These are phyloP conservation scores for Fusarium sp. DNA, from an alignment of 2,329 filamentous ascomycete genomes.

Conservation along the genomic window DNA sequence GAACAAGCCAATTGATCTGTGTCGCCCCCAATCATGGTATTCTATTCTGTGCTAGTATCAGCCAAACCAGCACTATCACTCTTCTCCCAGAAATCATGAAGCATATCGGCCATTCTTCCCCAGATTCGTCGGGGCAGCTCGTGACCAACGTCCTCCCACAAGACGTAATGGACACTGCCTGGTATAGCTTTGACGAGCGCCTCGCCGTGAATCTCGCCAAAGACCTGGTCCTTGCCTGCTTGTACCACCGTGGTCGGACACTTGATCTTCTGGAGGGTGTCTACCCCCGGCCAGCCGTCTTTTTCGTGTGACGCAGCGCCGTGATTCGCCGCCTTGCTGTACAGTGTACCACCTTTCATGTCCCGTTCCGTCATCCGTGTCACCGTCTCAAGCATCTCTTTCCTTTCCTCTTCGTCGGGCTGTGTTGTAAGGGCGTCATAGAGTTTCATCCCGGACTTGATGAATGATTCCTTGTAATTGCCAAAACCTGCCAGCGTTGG, in stretches of 20 bases:
- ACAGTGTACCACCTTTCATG: constrained; percentile 44
- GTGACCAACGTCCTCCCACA: constrained; percentile 44
- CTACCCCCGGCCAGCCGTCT: constrained; percentile 44
- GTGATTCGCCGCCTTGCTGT: constrained; percentile 48
- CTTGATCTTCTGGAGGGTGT: constrained; percentile 40
- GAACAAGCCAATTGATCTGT: background rate
- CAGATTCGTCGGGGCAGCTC: constrained; percentile 37
- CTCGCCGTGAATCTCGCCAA: constrained; percentile 47
- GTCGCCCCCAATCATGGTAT: background rate
- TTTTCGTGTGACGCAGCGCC: constrained; percentile 40
- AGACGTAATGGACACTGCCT: constrained; percentile 38
- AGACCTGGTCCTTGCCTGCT: constrained; percentile 49
- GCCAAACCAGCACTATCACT: background rate
- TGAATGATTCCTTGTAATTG: constrained; percentile 3
- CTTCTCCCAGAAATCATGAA: constrained; percentile 24
- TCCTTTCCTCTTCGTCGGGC: constrained; percentile 19
- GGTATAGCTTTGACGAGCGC: constrained; percentile 45
- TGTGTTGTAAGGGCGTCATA: constrained; percentile 31
- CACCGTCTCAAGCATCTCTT: background rate
- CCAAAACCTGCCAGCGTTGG: constrained; percentile 7
- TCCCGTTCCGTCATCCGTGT: constrained; percentile 26
- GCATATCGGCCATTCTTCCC: constrained; percentile 7
- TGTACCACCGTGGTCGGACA: constrained; percentile 51
- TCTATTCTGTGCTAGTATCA: background rate
- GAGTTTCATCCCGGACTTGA: constrained; percentile 4